Base-by-base conservation (phyloP, 805 yeast genomes). In the Zygosaccharomyces rouxii region DNA sequence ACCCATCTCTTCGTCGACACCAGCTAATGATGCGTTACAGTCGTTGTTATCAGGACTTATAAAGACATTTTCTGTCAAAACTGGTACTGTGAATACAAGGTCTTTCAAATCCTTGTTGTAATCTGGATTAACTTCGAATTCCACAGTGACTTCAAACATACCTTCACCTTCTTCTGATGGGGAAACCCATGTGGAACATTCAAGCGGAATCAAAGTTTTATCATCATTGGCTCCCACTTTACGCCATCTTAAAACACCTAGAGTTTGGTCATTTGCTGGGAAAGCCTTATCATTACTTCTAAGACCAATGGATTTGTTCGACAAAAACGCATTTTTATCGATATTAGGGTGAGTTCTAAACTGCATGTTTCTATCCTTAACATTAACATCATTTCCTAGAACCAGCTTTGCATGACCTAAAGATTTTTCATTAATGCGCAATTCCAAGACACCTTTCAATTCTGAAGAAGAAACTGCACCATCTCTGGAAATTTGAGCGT, bases 301-400 rank as follows among this genome's bases (percentile, higher is more conserved):
- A 62, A 90, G 77, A 0, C 85, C 85, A 60, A 94, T 81, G 38
- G 77, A 68, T 49, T 77, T 73, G 13, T 73, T 67, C 11, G 76
- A 64, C 39, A 77, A 74, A 67, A 92, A 94, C 61, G 79, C 68
- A 37, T 71, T 72, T 62, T 86, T 84, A 71, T 94, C 97, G 55
- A 94, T 95, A 65, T 92, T 90, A 54, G 99, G 99, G 73, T 94
- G 97, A 13, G 98, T 89, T 69, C 90, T 90, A 73, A 79, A 94
- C 63, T 84, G 89, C 40, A 81, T 72, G 5, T 62, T 35, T 46
- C 61, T 54, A 71, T 80, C 67, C 33, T 73, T 67, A 13, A 76
- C 69, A 37, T 72, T 69, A 26, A 77, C 76, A 19, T 69, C 73
- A 37, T 81, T 74, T 37, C 72, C 67, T 55, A 90, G 71, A 52